Evolutionary conservation across 2,329 filamentous ascomycete genomes (phyloP).

Genomic region (Arthrobotrys iridis): DNA sequence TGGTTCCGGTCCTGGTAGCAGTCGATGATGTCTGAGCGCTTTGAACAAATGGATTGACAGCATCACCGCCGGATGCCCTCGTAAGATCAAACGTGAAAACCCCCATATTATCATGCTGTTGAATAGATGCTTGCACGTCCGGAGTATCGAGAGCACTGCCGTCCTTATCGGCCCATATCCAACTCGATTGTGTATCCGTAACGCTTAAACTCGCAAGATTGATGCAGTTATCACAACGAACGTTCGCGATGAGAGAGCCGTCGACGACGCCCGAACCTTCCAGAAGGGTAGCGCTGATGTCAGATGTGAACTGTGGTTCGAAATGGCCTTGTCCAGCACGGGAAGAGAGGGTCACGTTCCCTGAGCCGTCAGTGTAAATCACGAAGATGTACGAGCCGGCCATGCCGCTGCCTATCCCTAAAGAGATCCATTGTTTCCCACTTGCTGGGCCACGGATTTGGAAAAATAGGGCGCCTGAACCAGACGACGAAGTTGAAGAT

Average conservation of each 20-base stretch:
- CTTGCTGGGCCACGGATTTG: conserved; percentile 30
- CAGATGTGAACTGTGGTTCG: conserved; percentile 23
- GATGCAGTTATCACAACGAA: conserved; percentile 64
- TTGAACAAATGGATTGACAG: conserved; percentile 58
- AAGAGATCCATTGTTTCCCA: conserved; percentile 61
- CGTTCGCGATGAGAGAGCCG: conserved; percentile 52
- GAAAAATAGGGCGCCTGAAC: conserved; percentile 38
- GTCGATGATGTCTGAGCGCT: neutral
- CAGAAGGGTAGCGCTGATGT: conserved; percentile 26
- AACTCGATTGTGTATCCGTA: conserved; percentile 62
- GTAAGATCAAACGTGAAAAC: conserved; percentile 66
- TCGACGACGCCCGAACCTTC: conserved; percentile 55
- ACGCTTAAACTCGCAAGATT: conserved; percentile 64
- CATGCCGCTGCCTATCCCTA: conserved; percentile 64
- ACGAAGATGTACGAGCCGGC: conserved; percentile 63
- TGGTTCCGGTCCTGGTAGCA: neutral
- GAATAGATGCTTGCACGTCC: conserved; percentile 62
- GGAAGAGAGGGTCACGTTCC: conserved; percentile 59
- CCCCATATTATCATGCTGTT: conserved; percentile 64
- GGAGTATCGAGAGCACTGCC: conserved; percentile 65
- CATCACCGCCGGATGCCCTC: conserved; percentile 60
- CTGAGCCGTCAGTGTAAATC: conserved; percentile 61
- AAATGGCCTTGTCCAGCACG: conserved; percentile 41
- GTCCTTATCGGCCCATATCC: conserved; percentile 68
- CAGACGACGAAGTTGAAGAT: conserved; percentile 22